A percentile compares a stretch with the other conserved stretches of the same genome.
phyloP scores from a whole-genome alignment of 345 rosid genomes.

The Brassica carinata region DNA sequence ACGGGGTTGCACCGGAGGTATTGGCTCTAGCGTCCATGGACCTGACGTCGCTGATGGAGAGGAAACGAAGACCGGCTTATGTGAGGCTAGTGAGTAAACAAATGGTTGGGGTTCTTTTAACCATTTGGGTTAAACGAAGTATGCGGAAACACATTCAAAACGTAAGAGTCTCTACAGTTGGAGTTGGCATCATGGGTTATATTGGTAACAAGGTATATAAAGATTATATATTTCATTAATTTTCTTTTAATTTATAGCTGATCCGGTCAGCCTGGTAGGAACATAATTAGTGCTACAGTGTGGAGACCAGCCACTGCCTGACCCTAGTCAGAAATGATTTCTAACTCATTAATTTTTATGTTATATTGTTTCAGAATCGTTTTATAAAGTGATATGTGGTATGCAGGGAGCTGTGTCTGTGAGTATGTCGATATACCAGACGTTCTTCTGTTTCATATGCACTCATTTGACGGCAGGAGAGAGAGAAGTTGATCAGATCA shows the following conservation, averaged over 20 bases:
- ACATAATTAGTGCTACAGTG: no score
- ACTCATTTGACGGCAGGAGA: slow-evolving; percentile 92
- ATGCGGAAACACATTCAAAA: slow-evolving; percentile 84
- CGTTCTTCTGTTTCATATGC: slow-evolving; percentile 78
- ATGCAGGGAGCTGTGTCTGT: slow-evolving; percentile 94
- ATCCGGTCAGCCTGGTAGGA: no score
- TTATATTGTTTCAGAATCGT: neutral
- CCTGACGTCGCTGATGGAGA: slow-evolving; percentile 64
- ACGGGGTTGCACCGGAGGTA: slow-evolving; percentile 45
- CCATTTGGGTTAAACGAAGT: slow-evolving; percentile 89
- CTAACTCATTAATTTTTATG: neutral
- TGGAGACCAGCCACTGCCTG: no score
- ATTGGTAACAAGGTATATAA: slow-evolving; percentile 87
- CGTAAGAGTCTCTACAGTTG: slow-evolving; percentile 82
- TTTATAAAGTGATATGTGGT: neutral
- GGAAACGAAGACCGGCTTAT: slow-evolving; percentile 68
- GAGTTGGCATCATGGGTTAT: slow-evolving; percentile 96
- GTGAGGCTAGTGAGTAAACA: slow-evolving; percentile 90
- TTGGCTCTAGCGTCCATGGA: slow-evolving; percentile 63
- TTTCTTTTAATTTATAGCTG: neutral
- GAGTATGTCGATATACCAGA: slow-evolving; percentile 94
- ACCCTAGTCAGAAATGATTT: no score
- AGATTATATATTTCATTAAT: neutral
- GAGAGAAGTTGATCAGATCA: slow-evolving; percentile 85
- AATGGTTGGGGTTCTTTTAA: slow-evolving; percentile 88